These are phyloP conservation scores for Leishmania arabica DNA, from an alignment of 208 protist species.

Conservation along the genomic window DNA sequence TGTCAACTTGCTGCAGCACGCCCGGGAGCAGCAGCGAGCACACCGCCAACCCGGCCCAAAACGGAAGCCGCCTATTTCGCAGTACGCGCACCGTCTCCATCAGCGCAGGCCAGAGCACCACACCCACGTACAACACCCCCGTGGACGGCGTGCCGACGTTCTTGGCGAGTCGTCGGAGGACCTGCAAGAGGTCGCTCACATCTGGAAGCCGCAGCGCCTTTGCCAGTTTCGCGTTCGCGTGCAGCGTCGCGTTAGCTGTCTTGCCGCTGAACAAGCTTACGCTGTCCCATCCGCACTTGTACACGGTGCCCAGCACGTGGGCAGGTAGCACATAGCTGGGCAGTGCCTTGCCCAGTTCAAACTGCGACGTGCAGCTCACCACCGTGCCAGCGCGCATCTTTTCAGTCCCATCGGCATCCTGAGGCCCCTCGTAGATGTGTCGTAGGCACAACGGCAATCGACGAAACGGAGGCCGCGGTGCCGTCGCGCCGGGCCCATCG, in stretches of 20 bases:
- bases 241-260: constrained; percentile 32
- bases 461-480: background rate
- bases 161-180: constrained; percentile 39
- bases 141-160: constrained; percentile 19
- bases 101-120: constrained; percentile 26
- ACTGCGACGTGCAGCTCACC: constrained; percentile 22
- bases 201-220: constrained; percentile 32
- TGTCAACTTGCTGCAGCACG: constrained; percentile 35
- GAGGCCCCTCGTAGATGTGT: background rate
- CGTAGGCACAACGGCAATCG: constrained; percentile 1
- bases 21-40: constrained; percentile 62
- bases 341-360: constrained; percentile 23
- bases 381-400: background rate
- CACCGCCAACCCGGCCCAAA: constrained; percentile 67
- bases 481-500: background rate
- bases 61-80: constrained; percentile 36
- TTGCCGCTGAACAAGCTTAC: constrained; percentile 27
- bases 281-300: constrained; percentile 37
- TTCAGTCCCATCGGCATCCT: too few species aligned
- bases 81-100: constrained; percentile 32
- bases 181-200: constrained; percentile 35
- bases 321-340: constrained; percentile 33
- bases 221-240: constrained; percentile 44
- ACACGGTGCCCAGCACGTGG: constrained; percentile 25
- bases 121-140: constrained; percentile 14